Base-by-base conservation (phyloP, 371 early-diverging fungal genomes). In the Batrachochytrium dendrobatidis region DNA sequence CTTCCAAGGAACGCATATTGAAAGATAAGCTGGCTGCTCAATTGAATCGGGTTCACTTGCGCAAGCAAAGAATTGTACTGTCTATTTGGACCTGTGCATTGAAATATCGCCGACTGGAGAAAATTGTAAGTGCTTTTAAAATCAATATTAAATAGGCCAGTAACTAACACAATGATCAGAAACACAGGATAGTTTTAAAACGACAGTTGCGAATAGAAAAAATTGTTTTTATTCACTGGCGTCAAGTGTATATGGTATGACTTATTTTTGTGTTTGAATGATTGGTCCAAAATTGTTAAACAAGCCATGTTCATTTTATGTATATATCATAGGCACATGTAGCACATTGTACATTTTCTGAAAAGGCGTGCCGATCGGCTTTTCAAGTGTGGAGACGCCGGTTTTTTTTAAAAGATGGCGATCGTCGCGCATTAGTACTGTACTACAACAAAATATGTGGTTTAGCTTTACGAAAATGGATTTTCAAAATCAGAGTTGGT, bases 31-130 rank as follows among this genome's bases (percentile, higher is more conserved):
- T 39, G 39, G 49, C 49, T 8, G 24, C 49, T 12, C 12, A 6
- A 18, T 12, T 18, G 12, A 18, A 6, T 12, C 12, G 12, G 8
- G 8, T 7, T 6, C 49, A 29, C 29, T 3, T 24, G 3, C 51
- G 30, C 51, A 51, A 51, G 30, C 10, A 51, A 32, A 22, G n/a
- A 17, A 51, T 51, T 51, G 51, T 51, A 32, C 3, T 51, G 24
- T 32, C 6, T 10, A 24, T n/a, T 3, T 51, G 51, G 51, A 3
- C 6, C 8, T 7, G 3, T 28, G 51, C 30, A 17, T 3, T 51
- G 8, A 3, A 3, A n/a, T n/a, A 5, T 22, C 51, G 51, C 12
- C 49, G 49, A 7, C 49, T 6, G 8, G 12, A n/a, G 12, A n/a
- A 7, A n/a, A 24, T 48, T 8, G 49, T 48, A 7, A 48, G 49